Evolutionary conservation across 352 stramenopile genomes (phyloP).

Genomic region (Aphanomyces euteiches): DNA sequence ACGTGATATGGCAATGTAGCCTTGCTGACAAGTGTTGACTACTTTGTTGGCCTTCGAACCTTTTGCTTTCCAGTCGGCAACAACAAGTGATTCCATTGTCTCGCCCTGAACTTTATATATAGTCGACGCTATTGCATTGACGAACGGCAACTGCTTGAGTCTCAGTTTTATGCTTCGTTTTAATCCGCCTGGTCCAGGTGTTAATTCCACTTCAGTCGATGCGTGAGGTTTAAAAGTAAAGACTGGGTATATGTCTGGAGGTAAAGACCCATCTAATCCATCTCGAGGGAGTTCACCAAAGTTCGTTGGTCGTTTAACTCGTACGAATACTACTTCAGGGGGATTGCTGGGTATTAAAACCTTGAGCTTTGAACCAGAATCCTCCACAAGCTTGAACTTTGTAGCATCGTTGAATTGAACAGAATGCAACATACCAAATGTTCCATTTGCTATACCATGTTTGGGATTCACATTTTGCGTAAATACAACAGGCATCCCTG

Average conservation of each 20-base stretch:
- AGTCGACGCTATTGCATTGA: slow-evolving; percentile 9
- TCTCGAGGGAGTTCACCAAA: background rate
- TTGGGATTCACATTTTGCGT: too few species aligned
- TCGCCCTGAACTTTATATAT: slow-evolving; percentile 7
- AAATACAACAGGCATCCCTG: too few species aligned
- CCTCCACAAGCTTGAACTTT: slow-evolving; percentile 10
- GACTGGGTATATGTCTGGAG: background rate
- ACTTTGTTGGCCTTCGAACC: background rate
- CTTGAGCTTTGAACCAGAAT: background rate
- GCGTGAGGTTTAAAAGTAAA: background rate
- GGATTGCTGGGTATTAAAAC: background rate
- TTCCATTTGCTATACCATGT: too few species aligned
- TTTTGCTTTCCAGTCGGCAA: slow-evolving; percentile 6
- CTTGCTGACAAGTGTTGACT: background rate
- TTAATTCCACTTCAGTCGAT: slow-evolving; percentile 2
- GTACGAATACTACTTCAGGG: background rate
- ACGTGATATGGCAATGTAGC: slow-evolving; percentile 5
- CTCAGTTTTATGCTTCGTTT: background rate
- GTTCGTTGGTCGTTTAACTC: background rate
- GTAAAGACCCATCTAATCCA: background rate
- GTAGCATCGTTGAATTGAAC: background rate
- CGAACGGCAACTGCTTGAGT: background rate
- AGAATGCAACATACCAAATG: too few species aligned
- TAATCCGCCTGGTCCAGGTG: background rate
- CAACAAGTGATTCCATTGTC: slow-evolving; percentile 14